Conservation (phyloP, 345 rosid species). For the Salix dunnii region DNA sequence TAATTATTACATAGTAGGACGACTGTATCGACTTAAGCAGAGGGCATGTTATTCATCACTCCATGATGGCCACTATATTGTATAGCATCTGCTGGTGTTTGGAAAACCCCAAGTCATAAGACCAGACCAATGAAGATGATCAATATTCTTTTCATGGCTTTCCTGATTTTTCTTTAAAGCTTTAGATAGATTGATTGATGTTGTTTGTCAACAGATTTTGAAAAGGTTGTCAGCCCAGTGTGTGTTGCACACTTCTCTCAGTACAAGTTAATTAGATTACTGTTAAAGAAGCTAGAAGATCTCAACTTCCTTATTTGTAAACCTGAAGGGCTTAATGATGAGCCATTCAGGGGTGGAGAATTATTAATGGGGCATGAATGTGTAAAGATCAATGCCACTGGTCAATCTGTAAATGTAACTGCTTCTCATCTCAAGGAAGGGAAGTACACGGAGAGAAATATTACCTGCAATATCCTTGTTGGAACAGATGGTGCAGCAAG, state of each 20-base stretch:
- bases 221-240: conserved; percentile 72
- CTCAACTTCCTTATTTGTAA: conserved; percentile 41
- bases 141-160: background rate
- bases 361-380: conserved; percentile 82
- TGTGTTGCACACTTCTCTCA: conserved; percentile 96
- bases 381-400: conserved; percentile 50
- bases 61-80: background rate
- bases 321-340: conserved; percentile 30
- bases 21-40: background rate
- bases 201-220: conserved; percentile 54
- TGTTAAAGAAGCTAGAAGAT: conserved; percentile 63
- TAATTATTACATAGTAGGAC: background rate
- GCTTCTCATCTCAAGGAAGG: conserved; percentile 54
- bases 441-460: conserved; percentile 40
- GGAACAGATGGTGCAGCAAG: conserved; percentile 95
- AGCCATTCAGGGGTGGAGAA: conserved; percentile 36
- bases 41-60: background rate
- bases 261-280: conserved; percentile 58
- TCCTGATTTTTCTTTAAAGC: background rate
- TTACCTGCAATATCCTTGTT: conserved; percentile 61
- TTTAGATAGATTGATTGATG: conserved; percentile 10
- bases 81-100: background rate
- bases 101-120: background rate
- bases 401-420: conserved; percentile 49
- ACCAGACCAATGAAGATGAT: conserved; percentile 3